Evolutionary conservation across 345 rosid species (phyloP).

Genomic region (Eucalyptus caleyi): DNA sequence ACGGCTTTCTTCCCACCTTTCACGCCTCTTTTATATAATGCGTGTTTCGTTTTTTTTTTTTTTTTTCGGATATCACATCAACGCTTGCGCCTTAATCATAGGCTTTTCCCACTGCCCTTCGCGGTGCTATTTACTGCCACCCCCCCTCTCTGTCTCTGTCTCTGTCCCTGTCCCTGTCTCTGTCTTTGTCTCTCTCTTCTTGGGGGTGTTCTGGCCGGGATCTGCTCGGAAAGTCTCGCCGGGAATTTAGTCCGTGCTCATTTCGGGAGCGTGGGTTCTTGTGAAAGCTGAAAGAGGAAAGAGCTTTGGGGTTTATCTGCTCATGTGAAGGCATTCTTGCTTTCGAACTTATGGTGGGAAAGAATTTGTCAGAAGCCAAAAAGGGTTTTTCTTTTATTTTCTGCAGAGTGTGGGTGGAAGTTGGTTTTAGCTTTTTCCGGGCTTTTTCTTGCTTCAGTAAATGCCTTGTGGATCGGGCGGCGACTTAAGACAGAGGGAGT

Average conservation of each 20-base stretch:
- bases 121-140: not conserved
- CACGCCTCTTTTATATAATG: not conserved
- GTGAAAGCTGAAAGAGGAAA: not conserved
- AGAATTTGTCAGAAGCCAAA: not conserved
- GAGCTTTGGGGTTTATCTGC: not conserved
- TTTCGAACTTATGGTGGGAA: not conserved
- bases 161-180: not conserved
- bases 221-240: constrained; percentile 7
- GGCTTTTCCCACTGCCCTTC: not conserved
- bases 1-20: not conserved
- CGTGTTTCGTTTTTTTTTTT: not conserved
- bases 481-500: not conserved
- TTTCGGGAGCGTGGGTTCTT: not conserved
- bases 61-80: not conserved
- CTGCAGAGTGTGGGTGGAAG: not conserved
- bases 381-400: not conserved
- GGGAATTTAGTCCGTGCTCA: not conserved
- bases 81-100: constrained; percentile 20
- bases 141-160: not conserved
- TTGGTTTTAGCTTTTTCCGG: not conserved
- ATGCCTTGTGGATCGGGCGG: not conserved
- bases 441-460: not conserved
- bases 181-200: not conserved
- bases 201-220: constrained; percentile 10
- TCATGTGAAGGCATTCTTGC: not conserved